phyloP scores from a whole-genome alignment of 169 alveolate species.

The Cryptosporidium ryanae region DNA sequence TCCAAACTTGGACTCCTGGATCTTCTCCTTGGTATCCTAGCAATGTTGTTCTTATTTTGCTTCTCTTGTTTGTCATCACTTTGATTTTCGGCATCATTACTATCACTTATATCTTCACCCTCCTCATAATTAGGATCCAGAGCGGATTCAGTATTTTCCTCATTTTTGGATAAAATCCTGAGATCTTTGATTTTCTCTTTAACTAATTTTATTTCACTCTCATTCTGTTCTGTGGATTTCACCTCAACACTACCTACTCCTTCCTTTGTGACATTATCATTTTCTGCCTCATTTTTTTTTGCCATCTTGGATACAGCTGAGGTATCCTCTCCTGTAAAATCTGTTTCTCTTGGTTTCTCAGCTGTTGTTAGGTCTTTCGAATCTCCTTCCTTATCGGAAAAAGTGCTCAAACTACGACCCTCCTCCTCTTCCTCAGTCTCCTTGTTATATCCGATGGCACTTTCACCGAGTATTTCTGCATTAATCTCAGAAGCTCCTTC shows the following conservation, averaged over 20 bases:
- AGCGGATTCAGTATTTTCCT: slow-evolving; percentile 1
- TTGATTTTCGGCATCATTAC: slow-evolving; percentile 1
- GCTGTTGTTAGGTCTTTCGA: slow-evolving; percentile 44
- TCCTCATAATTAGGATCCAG: slow-evolving; percentile 50
- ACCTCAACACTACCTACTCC: background rate
- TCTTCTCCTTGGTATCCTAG: slow-evolving; percentile 70
- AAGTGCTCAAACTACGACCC: slow-evolving; percentile 65
- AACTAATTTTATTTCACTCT: slow-evolving; percentile 27
- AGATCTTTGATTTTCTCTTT: slow-evolving; percentile 34
- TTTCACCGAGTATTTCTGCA: slow-evolving; percentile 38
- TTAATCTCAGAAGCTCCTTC: slow-evolving; percentile 71
- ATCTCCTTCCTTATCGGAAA: slow-evolving; percentile 62
- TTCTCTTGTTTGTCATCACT: slow-evolving; percentile 5
- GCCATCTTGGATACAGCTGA: background rate
- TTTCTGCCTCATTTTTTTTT: no score
- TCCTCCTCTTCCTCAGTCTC: slow-evolving; percentile 73
- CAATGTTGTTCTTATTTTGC: slow-evolving; percentile 27
- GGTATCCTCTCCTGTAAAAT: slow-evolving; percentile 19
- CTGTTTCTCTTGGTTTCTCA: slow-evolving; percentile 30
- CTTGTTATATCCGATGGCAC: slow-evolving; percentile 34
- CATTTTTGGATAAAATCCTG: slow-evolving; percentile 31
- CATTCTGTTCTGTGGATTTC: slow-evolving; percentile 25
- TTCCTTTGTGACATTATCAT: background rate
- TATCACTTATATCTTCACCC: slow-evolving; percentile 58
- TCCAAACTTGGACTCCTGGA: slow-evolving; percentile 75